phyloP scores from a whole-genome alignment of 2,329 filamentous ascomycete genomes.

The Fusarium succisae region DNA sequence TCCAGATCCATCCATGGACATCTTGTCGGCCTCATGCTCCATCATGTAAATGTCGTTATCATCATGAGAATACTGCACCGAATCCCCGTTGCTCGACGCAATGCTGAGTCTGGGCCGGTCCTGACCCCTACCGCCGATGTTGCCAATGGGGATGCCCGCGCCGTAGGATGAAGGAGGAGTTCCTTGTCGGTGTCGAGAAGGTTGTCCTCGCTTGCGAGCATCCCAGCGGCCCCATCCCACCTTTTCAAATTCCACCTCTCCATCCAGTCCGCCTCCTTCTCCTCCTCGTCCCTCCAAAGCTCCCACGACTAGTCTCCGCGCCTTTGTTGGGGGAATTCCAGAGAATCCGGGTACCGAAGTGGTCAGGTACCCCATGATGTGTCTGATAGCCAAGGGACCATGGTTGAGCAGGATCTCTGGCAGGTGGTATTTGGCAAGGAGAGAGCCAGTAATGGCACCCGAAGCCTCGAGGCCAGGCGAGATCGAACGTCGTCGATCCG shows the following conservation, averaged over 20 bases:
- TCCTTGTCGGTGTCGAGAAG: slow-evolving; percentile 57
- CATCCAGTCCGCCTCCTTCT: slow-evolving; percentile 69
- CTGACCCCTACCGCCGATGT: slow-evolving; percentile 53
- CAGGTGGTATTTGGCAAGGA: slow-evolving; percentile 90
- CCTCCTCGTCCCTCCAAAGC: slow-evolving; percentile 83
- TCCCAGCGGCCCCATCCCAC: slow-evolving; percentile 98
- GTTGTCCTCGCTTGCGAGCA: slow-evolving; percentile 76
- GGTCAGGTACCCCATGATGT: slow-evolving; percentile 94
- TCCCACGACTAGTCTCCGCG: slow-evolving; percentile 88
- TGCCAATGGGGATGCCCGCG: slow-evolving; percentile 66
- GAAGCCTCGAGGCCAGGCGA: slow-evolving; percentile 72
- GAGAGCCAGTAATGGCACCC: slow-evolving; percentile 82
- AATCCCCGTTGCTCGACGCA: slow-evolving; percentile 73
- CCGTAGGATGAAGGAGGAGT: slow-evolving; percentile 55
- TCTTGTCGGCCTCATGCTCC: slow-evolving; percentile 91
- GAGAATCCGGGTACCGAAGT: slow-evolving; percentile 94
- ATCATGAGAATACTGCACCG: slow-evolving; percentile 79
- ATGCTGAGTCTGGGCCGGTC: slow-evolving; percentile 61
- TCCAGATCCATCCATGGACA: slow-evolving; percentile 80
- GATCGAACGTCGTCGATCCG: slow-evolving; percentile 48
- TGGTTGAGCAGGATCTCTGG: slow-evolving; percentile 90
- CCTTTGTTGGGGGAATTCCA: slow-evolving; percentile 87
- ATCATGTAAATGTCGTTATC: slow-evolving; percentile 72
- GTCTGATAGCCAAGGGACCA: slow-evolving; percentile 90
- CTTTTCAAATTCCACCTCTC: slow-evolving; percentile 89